Evolutionary conservation across 176 grass and related monocot species (phyloP).

Genomic region (Ampelocalamus luodianensis): DNA sequence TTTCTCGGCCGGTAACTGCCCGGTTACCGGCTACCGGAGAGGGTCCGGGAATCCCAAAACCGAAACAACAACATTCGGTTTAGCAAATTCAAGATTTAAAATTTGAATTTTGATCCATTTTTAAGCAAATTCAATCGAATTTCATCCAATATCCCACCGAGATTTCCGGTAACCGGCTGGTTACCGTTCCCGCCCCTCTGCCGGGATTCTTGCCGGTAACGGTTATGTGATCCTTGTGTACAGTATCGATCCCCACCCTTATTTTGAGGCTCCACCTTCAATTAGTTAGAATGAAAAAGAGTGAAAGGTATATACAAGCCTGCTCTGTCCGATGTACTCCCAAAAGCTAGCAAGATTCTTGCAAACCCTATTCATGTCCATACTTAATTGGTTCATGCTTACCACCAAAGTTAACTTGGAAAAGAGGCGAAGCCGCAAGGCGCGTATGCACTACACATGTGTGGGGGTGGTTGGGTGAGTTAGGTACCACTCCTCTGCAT

Average conservation of each 20-base stretch:
- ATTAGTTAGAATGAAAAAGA: constrained; percentile 35
- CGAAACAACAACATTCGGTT: too few species aligned
- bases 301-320: constrained; percentile 3
- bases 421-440: constrained; percentile 49
- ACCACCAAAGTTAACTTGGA: constrained; percentile 45
- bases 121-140: too few species aligned
- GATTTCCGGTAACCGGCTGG: too few species aligned
- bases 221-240: too few species aligned
- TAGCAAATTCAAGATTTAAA: too few species aligned
- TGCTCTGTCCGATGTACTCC: background rate
- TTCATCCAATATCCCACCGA: too few species aligned
- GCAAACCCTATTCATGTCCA: background rate
- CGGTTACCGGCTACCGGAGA: too few species aligned
- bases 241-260: background rate
- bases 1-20: too few species aligned
- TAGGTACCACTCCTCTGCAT: constrained; percentile 38
- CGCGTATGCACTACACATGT: background rate
- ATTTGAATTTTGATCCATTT: too few species aligned
- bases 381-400: constrained; percentile 5
- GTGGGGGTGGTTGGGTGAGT: constrained; percentile 51
- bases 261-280: background rate
- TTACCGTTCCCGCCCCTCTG: too few species aligned
- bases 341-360: constrained; percentile 39
- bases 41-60: too few species aligned
- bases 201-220: too few species aligned